Evolutionary conservation across 1,284 basidiomycete genomes (phyloP).

Genomic region (Leccinum ambiguum): DNA sequence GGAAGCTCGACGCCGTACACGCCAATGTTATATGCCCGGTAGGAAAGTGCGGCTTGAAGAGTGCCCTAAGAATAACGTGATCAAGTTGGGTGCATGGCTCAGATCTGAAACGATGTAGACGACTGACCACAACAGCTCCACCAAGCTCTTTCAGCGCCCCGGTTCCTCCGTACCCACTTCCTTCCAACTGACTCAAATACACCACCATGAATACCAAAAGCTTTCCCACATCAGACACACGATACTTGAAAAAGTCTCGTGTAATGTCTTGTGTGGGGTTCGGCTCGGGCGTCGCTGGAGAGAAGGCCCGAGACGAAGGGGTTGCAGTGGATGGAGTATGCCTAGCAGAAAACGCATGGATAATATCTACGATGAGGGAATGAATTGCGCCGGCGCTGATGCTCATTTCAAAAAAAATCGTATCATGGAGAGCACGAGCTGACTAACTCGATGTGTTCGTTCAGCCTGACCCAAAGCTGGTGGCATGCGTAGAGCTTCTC

Average conservation of each 20-base stretch:
- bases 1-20: constrained; percentile 79
- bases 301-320: constrained; percentile 15
- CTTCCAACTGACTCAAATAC: constrained; percentile 29
- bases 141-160: constrained; percentile 34
- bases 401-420: constrained; percentile 8
- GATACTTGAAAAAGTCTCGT: constrained; percentile 82
- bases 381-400: constrained; percentile 47
- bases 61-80: constrained; percentile 50
- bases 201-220: constrained; percentile 56
- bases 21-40: constrained; percentile 67
- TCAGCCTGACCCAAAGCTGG: constrained; percentile 84
- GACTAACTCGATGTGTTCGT: constrained; percentile 65
- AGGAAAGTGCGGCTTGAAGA: constrained; percentile 70
- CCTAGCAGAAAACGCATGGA: constrained; percentile 68
- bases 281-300: constrained; percentile 17
- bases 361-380: constrained; percentile 62
- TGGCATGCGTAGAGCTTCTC: constrained; percentile 85
- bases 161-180: constrained; percentile 24
- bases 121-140: constrained; percentile 61
- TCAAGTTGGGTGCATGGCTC: neutral
- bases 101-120: neutral
- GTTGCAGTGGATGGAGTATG: constrained; percentile 51
- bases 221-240: constrained; percentile 59
- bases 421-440: neutral
- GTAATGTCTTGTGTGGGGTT: constrained; percentile 66